A percentile compares a stretch with the other conserved stretches of the same genome.
Evolutionary conservation across 2,329 filamentous ascomycete species (phyloP).

Genomic region (Fusarium mexicanum): DNA sequence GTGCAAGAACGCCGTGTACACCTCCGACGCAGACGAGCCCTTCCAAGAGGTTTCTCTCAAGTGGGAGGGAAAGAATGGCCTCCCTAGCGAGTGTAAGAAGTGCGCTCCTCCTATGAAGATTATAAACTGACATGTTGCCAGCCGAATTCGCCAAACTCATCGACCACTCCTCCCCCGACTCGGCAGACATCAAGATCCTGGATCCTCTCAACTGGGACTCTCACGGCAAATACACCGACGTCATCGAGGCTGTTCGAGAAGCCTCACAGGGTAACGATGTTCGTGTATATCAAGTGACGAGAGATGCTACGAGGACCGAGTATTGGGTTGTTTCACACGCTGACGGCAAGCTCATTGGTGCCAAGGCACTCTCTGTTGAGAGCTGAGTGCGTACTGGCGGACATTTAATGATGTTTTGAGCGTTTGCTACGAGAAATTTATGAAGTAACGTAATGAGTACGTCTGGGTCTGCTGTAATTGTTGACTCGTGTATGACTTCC

Average conservation of each 20-base stretch:
- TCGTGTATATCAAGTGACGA: conserved; percentile 76
- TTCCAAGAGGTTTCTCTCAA: conserved; percentile 80
- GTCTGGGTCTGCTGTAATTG: neutral
- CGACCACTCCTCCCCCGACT: conserved; percentile 61
- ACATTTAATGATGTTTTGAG: neutral
- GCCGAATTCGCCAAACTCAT: conserved; percentile 77
- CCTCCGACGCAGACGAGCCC: conserved; percentile 85
- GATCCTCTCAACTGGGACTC: conserved; percentile 78
- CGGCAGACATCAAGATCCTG: conserved; percentile 70
- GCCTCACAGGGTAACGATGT: conserved; percentile 73
- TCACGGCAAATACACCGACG: conserved; percentile 72
- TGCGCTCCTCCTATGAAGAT: neutral
- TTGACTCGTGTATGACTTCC: neutral
- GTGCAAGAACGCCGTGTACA: conserved; percentile 69
- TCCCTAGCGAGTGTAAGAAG: conserved; percentile 70
- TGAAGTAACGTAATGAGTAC: neutral
- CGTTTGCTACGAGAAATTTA: neutral
- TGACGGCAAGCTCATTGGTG: conserved; percentile 74
- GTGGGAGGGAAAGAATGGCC: conserved; percentile 61
- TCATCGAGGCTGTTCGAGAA: conserved; percentile 75
- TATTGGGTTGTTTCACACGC: conserved; percentile 81
- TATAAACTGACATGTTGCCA: conserved; percentile 46
- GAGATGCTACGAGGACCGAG: conserved; percentile 72
- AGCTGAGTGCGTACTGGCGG: conserved; percentile 33
- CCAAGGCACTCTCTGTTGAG: conserved; percentile 83